Conservation (phyloP, 2,329 filamentous ascomycete species). For the Malbranchea zuffiana region DNA sequence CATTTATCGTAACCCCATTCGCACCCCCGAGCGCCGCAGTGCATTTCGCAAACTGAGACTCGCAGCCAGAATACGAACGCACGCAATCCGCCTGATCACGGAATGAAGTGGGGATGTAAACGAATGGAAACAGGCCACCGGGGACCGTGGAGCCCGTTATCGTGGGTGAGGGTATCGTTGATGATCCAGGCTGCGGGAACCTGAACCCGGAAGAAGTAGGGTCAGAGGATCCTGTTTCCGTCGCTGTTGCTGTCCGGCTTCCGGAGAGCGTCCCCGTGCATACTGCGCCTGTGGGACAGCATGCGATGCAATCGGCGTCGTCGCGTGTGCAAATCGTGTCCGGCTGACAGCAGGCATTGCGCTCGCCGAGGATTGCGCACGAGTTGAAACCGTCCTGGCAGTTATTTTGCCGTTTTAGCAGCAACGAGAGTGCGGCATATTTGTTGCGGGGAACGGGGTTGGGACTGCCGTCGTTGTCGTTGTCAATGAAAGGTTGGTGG, state of each 20-base stretch:
- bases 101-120: slow-evolving; percentile 45
- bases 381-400: slow-evolving; percentile 45
- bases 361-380: slow-evolving; percentile 43
- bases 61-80: slow-evolving; percentile 44
- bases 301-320: slow-evolving; percentile 47
- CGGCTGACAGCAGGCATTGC: slow-evolving; percentile 46
- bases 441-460: slow-evolving; percentile 9
- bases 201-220: slow-evolving; percentile 23
- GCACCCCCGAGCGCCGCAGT: slow-evolving; percentile 38
- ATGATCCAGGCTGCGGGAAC: slow-evolving; percentile 25
- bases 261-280: slow-evolving; percentile 47
- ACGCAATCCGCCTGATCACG: slow-evolving; percentile 42
- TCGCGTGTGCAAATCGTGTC: slow-evolving; percentile 47
- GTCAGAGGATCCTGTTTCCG: slow-evolving; percentile 16
- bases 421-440: slow-evolving; percentile 4
- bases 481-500: slow-evolving; percentile 8
- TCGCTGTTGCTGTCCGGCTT: too few species aligned
- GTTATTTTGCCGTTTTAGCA: slow-evolving; percentile 20
- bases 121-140: slow-evolving; percentile 43
- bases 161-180: slow-evolving; percentile 23
- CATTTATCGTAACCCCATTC: slow-evolving; percentile 43
- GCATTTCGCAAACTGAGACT: slow-evolving; percentile 37
- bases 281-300: slow-evolving; percentile 47
- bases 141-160: slow-evolving; percentile 35
- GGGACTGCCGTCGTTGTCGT: too few species aligned